phyloP scores from a whole-genome alignment of 257 asterid species.

The Datura wrightii region DNA sequence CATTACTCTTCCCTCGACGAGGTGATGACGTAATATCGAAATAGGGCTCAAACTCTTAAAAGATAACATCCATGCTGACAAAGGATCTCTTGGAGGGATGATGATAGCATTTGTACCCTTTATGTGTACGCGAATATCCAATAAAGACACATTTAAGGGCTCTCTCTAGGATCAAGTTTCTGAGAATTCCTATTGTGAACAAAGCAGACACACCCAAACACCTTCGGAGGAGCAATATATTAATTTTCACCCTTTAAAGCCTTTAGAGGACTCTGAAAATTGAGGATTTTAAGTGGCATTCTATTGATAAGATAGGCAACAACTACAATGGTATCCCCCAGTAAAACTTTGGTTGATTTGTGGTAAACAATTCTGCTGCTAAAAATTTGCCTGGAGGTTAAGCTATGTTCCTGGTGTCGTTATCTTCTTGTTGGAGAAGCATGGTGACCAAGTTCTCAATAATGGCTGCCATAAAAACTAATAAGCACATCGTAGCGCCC shows the following conservation, averaged over 20 bases:
- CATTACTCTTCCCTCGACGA: background rate
- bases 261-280: background rate
- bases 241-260: background rate
- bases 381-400: background rate
- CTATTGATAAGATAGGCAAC: background rate
- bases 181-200: conserved; percentile 2
- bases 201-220: background rate
- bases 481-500: background rate
- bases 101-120: conserved; percentile 1
- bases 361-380: conserved; percentile 20
- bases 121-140: background rate
- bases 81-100: background rate
- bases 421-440: background rate
- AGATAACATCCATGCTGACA: background rate
- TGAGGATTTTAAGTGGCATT: background rate
- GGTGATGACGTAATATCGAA: background rate
- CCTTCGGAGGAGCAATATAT: conserved; percentile 3
- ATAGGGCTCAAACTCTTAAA: background rate
- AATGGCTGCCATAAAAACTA: background rate
- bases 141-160: background rate
- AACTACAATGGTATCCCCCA: background rate
- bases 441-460: background rate
- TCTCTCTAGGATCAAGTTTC: conserved; percentile 21
- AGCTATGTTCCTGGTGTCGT: background rate
- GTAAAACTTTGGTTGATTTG: background rate